Conservation (phyloP, 2,329 filamentous ascomycete species). For the Cyanodermella asteris region DNA sequence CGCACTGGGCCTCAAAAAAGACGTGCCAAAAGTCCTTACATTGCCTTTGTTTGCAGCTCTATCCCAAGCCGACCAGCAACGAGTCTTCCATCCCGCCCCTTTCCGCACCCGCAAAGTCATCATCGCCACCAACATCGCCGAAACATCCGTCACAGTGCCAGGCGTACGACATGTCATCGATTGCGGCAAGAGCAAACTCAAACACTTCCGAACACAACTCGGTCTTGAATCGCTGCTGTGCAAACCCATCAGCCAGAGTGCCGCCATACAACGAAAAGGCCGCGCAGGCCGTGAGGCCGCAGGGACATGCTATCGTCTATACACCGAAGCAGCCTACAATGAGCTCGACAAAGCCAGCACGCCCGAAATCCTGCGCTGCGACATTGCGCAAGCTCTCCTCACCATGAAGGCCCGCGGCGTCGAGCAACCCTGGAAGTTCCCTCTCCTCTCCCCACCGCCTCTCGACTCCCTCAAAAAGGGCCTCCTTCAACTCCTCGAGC, state of each 20-base stretch:
- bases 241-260: slow-evolving; percentile 81
- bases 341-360: slow-evolving; percentile 49
- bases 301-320: slow-evolving; percentile 75
- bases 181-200: slow-evolving; percentile 81
- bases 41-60: slow-evolving; percentile 79
- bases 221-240: slow-evolving; percentile 79
- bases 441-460: slow-evolving; percentile 63
- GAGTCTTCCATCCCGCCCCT: slow-evolving; percentile 57
- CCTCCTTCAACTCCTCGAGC: slow-evolving; percentile 53
- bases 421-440: slow-evolving; percentile 59
- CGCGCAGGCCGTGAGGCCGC: slow-evolving; percentile 82
- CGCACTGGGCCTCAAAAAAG: slow-evolving; percentile 45
- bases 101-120: slow-evolving; percentile 70
- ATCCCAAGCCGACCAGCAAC: slow-evolving; percentile 65
- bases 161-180: slow-evolving; percentile 85
- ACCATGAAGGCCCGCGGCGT: slow-evolving; percentile 89
- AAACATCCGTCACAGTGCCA: slow-evolving; percentile 88
- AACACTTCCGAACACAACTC: slow-evolving; percentile 65
- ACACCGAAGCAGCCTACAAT: slow-evolving; percentile 58
- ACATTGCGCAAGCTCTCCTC: slow-evolving; percentile 64
- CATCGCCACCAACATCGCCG: slow-evolving; percentile 90
- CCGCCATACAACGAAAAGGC: slow-evolving; percentile 75
- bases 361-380: slow-evolving; percentile 78
- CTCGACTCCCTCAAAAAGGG: slow-evolving; percentile 62
- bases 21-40: slow-evolving; percentile 49